phyloP scores from a whole-genome alignment of 768 basidiomycete genomes.

The Postia placenta region DNA sequence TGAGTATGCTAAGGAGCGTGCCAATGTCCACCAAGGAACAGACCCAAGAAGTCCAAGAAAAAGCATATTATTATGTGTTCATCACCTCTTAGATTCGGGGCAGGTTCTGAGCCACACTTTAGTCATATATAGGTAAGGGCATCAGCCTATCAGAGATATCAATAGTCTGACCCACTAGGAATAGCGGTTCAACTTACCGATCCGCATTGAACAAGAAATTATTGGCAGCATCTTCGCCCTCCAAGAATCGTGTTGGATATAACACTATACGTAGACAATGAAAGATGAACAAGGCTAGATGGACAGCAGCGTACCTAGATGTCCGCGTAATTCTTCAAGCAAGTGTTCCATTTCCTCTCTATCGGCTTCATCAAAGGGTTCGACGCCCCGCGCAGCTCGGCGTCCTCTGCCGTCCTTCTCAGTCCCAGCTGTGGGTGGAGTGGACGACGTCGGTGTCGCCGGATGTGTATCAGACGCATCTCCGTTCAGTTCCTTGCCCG shows the following conservation, averaged over 20 bases:
- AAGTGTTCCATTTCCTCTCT: conserved; percentile 85
- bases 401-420: conserved; percentile 27
- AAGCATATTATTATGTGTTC: too few species aligned
- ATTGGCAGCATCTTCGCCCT: conserved; percentile 87
- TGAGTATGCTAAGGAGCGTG: too few species aligned
- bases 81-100: too few species aligned
- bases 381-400: conserved; percentile 43
- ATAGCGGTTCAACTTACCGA: conserved; percentile 35
- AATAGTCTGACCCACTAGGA: not conserved
- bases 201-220: conserved; percentile 94
- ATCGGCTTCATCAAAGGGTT: conserved; percentile 80
- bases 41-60: too few species aligned
- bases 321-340: conserved; percentile 71
- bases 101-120: too few species aligned
- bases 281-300: not conserved
- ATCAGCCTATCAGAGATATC: conserved; percentile 42
- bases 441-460: conserved; percentile 10
- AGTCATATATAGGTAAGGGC: conserved; percentile 73
- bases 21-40: too few species aligned
- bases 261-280: conserved; percentile 46
- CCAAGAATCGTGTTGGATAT: conserved; percentile 81
- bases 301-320: conserved; percentile 56
- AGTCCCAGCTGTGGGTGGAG: conserved; percentile 6
- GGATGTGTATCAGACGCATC: conserved; percentile 17
- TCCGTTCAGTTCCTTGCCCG: conserved; percentile 8